Conservation (phyloP, 2,329 filamentous ascomycete genomes). For the Claviceps sp. region DNA sequence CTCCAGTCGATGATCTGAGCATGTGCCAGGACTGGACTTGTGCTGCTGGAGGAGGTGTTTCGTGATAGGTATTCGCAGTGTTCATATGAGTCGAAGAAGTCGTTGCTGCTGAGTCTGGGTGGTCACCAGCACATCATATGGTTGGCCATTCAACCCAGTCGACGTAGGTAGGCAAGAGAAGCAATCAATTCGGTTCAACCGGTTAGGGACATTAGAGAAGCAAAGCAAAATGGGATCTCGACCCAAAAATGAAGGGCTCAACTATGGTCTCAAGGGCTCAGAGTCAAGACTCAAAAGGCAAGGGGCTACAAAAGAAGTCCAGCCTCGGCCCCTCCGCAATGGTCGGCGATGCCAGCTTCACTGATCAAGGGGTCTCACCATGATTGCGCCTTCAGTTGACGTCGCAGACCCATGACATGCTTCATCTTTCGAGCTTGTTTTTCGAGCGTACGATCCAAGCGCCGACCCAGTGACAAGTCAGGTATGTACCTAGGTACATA, state of each 20-base stretch:
- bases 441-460: too few species aligned
- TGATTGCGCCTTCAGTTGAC: background rate
- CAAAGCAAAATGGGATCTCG: background rate
- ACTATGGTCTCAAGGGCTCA: too few species aligned
- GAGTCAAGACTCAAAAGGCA: background rate
- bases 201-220: background rate
- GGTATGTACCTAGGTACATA: too few species aligned
- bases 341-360: background rate
- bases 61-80: background rate
- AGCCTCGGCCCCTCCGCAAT: background rate
- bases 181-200: background rate
- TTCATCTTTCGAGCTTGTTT: too few species aligned
- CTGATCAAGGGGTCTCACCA: background rate
- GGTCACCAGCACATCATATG: constrained; percentile 1
- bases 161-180: background rate
- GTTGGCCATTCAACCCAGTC: background rate
- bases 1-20: too few species aligned
- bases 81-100: background rate
- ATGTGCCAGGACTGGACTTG: too few species aligned
- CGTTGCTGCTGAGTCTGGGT: background rate
- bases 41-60: too few species aligned
- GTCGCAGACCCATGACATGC: background rate
- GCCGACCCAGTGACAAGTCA: too few species aligned
- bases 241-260: too few species aligned
- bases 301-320: background rate